A percentile compares a stretch with the other conserved stretches of the same genome.
phyloP scores from a whole-genome alignment of 176 grass and related monocot species.

The Poa annua region DNA sequence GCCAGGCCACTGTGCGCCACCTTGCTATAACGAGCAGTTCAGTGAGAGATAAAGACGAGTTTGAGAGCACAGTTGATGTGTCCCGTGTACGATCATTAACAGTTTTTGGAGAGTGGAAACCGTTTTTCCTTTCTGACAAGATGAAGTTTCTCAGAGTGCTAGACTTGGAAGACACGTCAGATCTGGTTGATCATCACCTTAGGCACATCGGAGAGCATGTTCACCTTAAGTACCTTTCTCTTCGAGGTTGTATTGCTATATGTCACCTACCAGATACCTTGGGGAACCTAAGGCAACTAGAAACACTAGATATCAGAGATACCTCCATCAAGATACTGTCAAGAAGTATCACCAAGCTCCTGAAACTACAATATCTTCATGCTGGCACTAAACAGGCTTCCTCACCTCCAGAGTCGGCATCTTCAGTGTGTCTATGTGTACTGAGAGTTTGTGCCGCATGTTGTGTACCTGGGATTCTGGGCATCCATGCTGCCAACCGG shows the following conservation, averaged over 20 bases:
- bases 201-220: conserved; percentile 20
- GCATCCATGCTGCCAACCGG: neutral
- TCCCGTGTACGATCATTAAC: conserved; percentile 30
- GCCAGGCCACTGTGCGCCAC: neutral
- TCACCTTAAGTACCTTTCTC: conserved; percentile 4
- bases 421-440: neutral
- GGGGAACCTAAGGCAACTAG: neutral
- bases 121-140: neutral
- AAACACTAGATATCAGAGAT: neutral
- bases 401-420: neutral
- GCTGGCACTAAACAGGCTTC: neutral
- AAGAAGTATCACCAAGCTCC: neutral
- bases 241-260: neutral
- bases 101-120: neutral
- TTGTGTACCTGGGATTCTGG: neutral
- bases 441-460: neutral
- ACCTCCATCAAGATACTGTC: neutral
- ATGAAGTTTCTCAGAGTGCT: conserved; percentile 38
- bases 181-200: neutral
- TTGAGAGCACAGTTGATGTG: neutral
- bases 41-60: neutral
- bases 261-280: neutral
- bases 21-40: neutral
- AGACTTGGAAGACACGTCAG: conserved; percentile 19
- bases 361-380: neutral